These are phyloP conservation scores for Sporisorium graminicola DNA, from an alignment of 1,284 basidiomycete species.

Conservation along the genomic window DNA sequence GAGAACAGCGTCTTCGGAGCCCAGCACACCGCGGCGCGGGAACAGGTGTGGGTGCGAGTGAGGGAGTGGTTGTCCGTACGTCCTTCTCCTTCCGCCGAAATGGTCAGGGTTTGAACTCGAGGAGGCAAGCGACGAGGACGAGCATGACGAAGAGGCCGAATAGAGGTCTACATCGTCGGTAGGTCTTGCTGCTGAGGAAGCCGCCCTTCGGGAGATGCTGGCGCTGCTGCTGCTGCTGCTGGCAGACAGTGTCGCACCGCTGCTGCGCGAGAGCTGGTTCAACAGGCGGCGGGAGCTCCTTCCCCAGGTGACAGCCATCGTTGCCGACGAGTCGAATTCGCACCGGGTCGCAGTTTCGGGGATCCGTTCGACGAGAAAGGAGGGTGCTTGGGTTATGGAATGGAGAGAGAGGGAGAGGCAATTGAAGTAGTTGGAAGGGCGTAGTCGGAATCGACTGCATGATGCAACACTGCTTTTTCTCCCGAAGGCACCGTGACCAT, in stretches of 20 bases:
- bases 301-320: constrained; percentile 16
- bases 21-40: constrained; percentile 67
- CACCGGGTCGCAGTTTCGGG: neutral
- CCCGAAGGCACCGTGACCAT: neutral
- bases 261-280: constrained; percentile 22
- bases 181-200: constrained; percentile 46
- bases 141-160: constrained; percentile 10
- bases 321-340: neutral
- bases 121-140: constrained; percentile 13
- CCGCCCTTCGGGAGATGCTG: constrained; percentile 16
- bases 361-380: neutral
- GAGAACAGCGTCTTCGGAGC: constrained; percentile 46
- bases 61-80: constrained; percentile 79
- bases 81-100: constrained; percentile 14
- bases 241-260: neutral
- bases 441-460: constrained; percentile 2
- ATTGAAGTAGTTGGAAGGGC: too few relatives aligned
- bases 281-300: constrained; percentile 10
- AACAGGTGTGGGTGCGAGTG: constrained; percentile 83
- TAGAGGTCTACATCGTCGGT: constrained; percentile 34
- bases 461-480: constrained; percentile 1
- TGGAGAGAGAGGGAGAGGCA: too few relatives aligned
- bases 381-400: too few relatives aligned
- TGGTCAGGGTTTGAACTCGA: constrained; percentile 11
- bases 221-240: neutral